Conservation (phyloP, 805 yeast species). For the Nakazawaea holstii region DNA sequence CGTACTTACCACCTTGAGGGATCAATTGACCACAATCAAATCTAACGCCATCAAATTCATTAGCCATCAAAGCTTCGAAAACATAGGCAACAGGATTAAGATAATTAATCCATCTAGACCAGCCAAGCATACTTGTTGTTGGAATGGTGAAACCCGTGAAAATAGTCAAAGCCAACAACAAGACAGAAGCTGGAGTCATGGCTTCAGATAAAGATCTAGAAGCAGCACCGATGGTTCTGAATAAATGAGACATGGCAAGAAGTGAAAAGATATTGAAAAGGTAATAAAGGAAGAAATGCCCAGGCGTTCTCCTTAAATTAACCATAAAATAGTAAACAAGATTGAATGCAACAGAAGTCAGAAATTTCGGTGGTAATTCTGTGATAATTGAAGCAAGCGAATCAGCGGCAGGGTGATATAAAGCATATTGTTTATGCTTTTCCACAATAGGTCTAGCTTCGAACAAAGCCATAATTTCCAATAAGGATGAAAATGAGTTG, state of each 20-base stretch:
- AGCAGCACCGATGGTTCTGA: conserved; percentile 33
- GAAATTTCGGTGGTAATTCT: conserved; percentile 47
- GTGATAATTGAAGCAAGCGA: conserved; percentile 58
- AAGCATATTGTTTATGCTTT: conserved; percentile 52
- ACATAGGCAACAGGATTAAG: conserved; percentile 39
- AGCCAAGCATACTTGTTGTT: conserved; percentile 36
- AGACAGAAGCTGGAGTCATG: conserved; percentile 37
- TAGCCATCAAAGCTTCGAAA: conserved; percentile 39
- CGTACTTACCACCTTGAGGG: conserved; percentile 39
- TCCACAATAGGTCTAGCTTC: conserved; percentile 51
- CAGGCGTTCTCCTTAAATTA: conserved; percentile 45
- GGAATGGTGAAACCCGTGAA: conserved; percentile 47
- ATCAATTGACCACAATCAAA: conserved; percentile 32
- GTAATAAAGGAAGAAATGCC: conserved; percentile 49
- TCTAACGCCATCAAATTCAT: conserved; percentile 37
- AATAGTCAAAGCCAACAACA: conserved; percentile 32
- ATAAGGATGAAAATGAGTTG: conserved; percentile 37
- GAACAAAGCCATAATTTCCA: conserved; percentile 37
- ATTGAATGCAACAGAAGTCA: conserved; percentile 39
- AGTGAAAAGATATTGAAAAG: conserved; percentile 38
- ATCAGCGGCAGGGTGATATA: conserved; percentile 60
- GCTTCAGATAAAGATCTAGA: conserved; percentile 32
- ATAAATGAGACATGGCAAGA: conserved; percentile 51
- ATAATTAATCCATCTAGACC: conserved; percentile 47
- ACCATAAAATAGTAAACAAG: conserved; percentile 49